These are phyloP conservation scores for Monosporozyma aquatica DNA, from an alignment of 805 yeast genomes.

Conservation along the genomic window DNA sequence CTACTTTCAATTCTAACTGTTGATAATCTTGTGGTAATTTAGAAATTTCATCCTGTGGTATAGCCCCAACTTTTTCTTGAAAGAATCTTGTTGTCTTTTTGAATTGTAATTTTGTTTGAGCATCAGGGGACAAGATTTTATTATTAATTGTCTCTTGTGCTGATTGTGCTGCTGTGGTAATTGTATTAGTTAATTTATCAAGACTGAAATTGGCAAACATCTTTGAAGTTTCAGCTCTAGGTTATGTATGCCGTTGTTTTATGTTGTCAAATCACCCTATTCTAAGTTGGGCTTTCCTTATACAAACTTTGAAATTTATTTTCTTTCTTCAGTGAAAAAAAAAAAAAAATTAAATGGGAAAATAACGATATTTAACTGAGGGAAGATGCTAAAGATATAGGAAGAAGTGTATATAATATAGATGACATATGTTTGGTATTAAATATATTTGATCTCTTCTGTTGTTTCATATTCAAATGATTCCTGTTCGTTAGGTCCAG, in stretches of 20 bases:
- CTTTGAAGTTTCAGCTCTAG: too few relatives aligned
- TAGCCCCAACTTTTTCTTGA: slow-evolving; percentile 53
- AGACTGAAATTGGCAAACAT: slow-evolving; percentile 21
- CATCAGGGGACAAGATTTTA: slow-evolving; percentile 24
- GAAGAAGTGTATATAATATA: not conserved
- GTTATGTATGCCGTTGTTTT: too few relatives aligned
- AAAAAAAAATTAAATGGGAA: too few relatives aligned
- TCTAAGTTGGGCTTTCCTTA: too few relatives aligned
- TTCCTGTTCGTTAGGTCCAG: not conserved
- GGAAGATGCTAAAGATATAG: too few relatives aligned
- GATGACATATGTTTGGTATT: not conserved
- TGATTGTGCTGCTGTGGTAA: slow-evolving; percentile 26
- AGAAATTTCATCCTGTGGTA: slow-evolving; percentile 47
- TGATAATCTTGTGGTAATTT: slow-evolving; percentile 69
- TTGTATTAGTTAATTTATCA: slow-evolving; percentile 25
- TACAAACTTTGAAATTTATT: too few relatives aligned
- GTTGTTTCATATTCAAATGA: not conserved
- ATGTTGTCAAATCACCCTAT: too few relatives aligned
- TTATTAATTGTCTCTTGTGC: slow-evolving; percentile 25
- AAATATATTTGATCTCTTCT: slow-evolving; percentile 5
- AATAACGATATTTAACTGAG: too few relatives aligned
- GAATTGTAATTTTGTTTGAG: slow-evolving; percentile 24
- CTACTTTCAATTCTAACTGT: slow-evolving; percentile 57
- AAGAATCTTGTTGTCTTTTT: slow-evolving; percentile 29
- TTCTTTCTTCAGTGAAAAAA: too few relatives aligned